Percentiles rank a stretch among this genome's conserved stretches.
Evolutionary conservation across 768 basidiomycete species (phyloP).

Genomic region (Boletus pseudopeckii): DNA sequence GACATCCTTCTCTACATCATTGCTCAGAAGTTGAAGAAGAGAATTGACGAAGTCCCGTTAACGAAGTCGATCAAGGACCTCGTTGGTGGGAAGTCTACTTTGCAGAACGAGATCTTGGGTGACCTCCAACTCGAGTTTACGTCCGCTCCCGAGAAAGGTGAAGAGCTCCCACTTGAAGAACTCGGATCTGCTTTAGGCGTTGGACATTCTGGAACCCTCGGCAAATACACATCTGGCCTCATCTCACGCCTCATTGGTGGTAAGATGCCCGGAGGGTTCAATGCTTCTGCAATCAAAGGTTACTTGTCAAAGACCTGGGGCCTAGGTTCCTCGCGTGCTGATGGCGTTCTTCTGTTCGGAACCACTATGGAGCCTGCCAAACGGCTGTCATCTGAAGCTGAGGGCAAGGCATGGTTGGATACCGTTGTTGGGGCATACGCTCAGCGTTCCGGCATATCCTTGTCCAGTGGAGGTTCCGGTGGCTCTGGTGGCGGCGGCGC

Average conservation of each 20-base stretch:
- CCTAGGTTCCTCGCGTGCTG: slow-evolving; percentile 84
- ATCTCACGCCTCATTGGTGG: slow-evolving; percentile 88
- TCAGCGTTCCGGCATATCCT: slow-evolving; percentile 81
- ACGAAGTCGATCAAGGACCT: slow-evolving; percentile 98
- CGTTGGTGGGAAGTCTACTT: slow-evolving; percentile 95
- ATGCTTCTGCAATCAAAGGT: slow-evolving; percentile 83
- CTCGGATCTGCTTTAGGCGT: slow-evolving; percentile 80
- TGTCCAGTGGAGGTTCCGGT: slow-evolving; percentile 64
- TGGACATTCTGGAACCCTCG: slow-evolving; percentile 82
- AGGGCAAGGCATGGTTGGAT: slow-evolving; percentile 94
- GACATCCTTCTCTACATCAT: slow-evolving; percentile 87
- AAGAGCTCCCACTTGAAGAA: slow-evolving; percentile 95
- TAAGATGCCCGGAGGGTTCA: slow-evolving; percentile 99
- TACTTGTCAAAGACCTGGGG: slow-evolving; percentile 94
- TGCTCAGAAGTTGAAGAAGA: slow-evolving; percentile 98
- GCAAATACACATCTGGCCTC: slow-evolving; percentile 90
- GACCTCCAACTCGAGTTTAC: slow-evolving; percentile 94
- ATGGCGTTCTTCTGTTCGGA: slow-evolving; percentile 85
- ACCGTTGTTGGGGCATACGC: slow-evolving; percentile 81
- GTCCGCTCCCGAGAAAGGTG: slow-evolving; percentile 96
- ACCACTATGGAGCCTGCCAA: slow-evolving; percentile 94
- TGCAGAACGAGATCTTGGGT: slow-evolving; percentile 98
- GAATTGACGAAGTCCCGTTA: slow-evolving; percentile 80
- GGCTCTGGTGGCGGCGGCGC: slow-evolving; percentile 56
- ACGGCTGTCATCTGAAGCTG: slow-evolving; percentile 84